Percentiles rank a stretch among this genome's conserved stretches.
Conservation (phyloP, 257 asterid species). For the Buddleja alternifolia region DNA sequence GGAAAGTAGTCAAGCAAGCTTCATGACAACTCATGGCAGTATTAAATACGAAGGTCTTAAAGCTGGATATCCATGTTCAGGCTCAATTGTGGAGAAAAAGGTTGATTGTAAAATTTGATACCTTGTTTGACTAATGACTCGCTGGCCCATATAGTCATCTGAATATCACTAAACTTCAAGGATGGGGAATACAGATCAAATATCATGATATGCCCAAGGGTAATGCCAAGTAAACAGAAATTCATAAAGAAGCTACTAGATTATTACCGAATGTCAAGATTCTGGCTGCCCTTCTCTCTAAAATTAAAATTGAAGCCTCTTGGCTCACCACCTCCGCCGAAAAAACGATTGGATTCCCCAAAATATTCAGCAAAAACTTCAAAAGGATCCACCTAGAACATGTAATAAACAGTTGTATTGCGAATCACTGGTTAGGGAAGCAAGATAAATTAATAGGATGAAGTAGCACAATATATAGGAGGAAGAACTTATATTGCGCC, state of each 20-base stretch:
- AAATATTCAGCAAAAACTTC: slow-evolving; percentile 76
- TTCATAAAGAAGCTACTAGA: slow-evolving; percentile 9
- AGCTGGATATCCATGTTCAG: slow-evolving; percentile 2
- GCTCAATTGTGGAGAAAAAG: background rate
- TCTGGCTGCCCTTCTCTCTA: slow-evolving; percentile 52
- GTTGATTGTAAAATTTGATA: background rate
- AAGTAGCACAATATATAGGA: background rate
- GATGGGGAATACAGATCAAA: slow-evolving; percentile 4
- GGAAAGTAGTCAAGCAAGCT: slow-evolving; percentile 7
- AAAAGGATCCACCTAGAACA: slow-evolving; percentile 80
- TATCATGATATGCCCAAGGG: background rate
- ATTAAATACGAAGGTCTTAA: slow-evolving; percentile 5
- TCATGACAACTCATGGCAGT: slow-evolving; percentile 3
- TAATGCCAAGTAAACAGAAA: slow-evolving; percentile 18
- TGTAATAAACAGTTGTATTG: slow-evolving; percentile 11
- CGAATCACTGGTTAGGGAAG: slow-evolving; percentile 19
- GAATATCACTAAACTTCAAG: slow-evolving; percentile 7
- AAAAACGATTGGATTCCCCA: slow-evolving; percentile 67
- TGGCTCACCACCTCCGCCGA: slow-evolving; percentile 63
- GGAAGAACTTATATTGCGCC: slow-evolving; percentile 1
- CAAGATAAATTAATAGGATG: slow-evolving; percentile 19
- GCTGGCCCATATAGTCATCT: background rate
- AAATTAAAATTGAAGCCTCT: slow-evolving; percentile 60
- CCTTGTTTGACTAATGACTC: background rate
- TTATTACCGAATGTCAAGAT: slow-evolving; percentile 83